Evolutionary conservation across 2,329 filamentous ascomycete genomes (phyloP).

Genomic region (Penicillium glabrum): DNA sequence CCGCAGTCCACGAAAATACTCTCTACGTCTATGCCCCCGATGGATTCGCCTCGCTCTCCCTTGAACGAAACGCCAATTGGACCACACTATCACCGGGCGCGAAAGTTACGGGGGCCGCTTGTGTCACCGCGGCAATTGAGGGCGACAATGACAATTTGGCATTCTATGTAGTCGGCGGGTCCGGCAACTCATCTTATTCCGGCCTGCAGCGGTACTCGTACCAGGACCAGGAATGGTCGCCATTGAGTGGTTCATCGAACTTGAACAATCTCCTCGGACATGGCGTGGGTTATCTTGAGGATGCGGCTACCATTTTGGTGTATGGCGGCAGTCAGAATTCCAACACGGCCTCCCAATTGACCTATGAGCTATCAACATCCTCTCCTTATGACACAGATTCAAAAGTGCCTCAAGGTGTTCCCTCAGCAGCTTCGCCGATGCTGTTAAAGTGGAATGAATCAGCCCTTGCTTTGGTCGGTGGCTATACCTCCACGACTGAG

Average conservation of each 20-base stretch:
- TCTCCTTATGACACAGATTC: constrained; percentile 64
- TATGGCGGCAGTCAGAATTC: constrained; percentile 68
- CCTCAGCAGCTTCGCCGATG: constrained; percentile 67
- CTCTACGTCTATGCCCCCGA: constrained; percentile 78
- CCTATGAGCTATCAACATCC: constrained; percentile 69
- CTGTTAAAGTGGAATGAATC: constrained; percentile 72
- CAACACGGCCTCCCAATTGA: constrained; percentile 64
- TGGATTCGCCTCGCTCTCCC: constrained; percentile 71
- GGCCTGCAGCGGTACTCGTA: constrained; percentile 74
- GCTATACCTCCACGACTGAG: constrained; percentile 62
- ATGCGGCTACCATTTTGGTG: constrained; percentile 70
- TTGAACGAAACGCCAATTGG: constrained; percentile 73
- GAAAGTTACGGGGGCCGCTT: constrained; percentile 71
- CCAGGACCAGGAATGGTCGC: constrained; percentile 53
- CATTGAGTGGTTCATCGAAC: constrained; percentile 33
- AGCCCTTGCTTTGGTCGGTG: constrained; percentile 73
- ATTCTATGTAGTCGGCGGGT: constrained; percentile 81
- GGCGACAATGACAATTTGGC: constrained; percentile 60
- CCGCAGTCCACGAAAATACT: constrained; percentile 74
- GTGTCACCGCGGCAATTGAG: constrained; percentile 67
- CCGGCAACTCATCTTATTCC: constrained; percentile 59
- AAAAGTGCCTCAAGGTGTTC: constrained; percentile 56
- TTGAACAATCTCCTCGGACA: constrained; percentile 68
- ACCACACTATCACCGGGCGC: constrained; percentile 63
- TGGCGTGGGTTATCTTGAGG: constrained; percentile 70